Percentiles rank a stretch among this genome's conserved stretches.
phyloP scores from a whole-genome alignment of 306 rosid species.

The Cicer yamashitae region DNA sequence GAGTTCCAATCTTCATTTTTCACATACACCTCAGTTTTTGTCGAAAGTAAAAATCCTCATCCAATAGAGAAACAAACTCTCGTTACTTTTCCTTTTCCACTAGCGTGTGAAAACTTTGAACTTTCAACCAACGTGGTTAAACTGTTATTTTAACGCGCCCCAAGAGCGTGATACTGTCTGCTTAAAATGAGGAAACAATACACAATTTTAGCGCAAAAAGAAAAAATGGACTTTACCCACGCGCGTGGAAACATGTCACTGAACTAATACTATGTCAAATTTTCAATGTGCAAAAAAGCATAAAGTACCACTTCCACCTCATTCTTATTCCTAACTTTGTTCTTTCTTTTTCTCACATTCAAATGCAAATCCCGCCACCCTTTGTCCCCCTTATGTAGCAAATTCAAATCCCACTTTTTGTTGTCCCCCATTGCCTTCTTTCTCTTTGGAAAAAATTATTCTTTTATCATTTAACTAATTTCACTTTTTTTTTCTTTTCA shows the following conservation, averaged over 20 bases:
- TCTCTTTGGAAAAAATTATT: slow-evolving; percentile 24
- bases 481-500: slow-evolving; percentile 3
- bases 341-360: slow-evolving; percentile 53
- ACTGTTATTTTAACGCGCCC: slow-evolving; percentile 40
- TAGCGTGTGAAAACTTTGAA: slow-evolving; percentile 21
- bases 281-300: slow-evolving; percentile 30
- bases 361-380: slow-evolving; percentile 89
- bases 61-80: neutral
- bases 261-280: slow-evolving; percentile 45
- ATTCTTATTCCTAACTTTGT: neutral
- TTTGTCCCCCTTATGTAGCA: slow-evolving; percentile 10
- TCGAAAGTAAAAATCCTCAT: slow-evolving; percentile 11
- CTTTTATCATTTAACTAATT: slow-evolving; percentile 44
- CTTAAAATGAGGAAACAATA: slow-evolving; percentile 14
- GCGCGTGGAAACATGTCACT: slow-evolving; percentile 61
- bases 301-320: neutral
- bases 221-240: slow-evolving; percentile 49
- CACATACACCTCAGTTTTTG: slow-evolving; percentile 13
- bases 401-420: slow-evolving; percentile 59
- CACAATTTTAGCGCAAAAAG: slow-evolving; percentile 45
- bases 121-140: slow-evolving; percentile 13
- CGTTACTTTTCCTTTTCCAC: no score
- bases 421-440: slow-evolving; percentile 31
- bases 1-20: slow-evolving; percentile 21
- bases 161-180: slow-evolving; percentile 47